Conservation (phyloP, 768 basidiomycete genomes). For the Tulasnella calospora region DNA sequence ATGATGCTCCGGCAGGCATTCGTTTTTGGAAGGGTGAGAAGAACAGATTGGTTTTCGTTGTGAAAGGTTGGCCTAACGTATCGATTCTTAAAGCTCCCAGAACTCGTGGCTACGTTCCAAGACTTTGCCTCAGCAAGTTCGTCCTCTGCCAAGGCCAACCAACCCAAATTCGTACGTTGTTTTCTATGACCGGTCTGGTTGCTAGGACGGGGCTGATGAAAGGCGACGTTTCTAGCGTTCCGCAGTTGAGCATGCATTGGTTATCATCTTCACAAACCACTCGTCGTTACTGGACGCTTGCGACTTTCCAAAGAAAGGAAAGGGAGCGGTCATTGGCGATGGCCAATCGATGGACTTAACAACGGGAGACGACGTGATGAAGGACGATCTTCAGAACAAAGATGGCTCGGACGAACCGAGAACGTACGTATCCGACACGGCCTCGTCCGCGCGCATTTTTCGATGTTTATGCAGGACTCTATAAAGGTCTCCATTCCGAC, state of each 20-base stretch:
- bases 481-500: constrained; percentile 6
- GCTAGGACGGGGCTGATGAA: background rate
- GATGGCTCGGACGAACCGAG: background rate
- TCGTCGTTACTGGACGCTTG: constrained; percentile 12
- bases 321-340: background rate
- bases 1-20: constrained; percentile 4
- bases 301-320: constrained; percentile 9
- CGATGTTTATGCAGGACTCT: background rate
- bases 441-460: background rate
- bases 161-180: constrained; percentile 13
- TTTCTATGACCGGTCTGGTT: background rate
- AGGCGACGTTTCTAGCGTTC: background rate
- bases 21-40: constrained; percentile 12
- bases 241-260: constrained; percentile 9
- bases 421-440: background rate
- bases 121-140: constrained; percentile 16
- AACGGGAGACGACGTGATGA: constrained; percentile 9
- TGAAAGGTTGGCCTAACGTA: background rate
- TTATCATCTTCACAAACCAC: constrained; percentile 3
- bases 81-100: background rate
- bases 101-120: constrained; percentile 3
- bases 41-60: background rate
- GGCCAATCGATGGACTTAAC: background rate
- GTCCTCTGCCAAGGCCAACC: constrained; percentile 17
- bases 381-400: background rate